Evolutionary conservation across 2,329 filamentous ascomycete species (phyloP).

Genomic region (Moelleriella libera): DNA sequence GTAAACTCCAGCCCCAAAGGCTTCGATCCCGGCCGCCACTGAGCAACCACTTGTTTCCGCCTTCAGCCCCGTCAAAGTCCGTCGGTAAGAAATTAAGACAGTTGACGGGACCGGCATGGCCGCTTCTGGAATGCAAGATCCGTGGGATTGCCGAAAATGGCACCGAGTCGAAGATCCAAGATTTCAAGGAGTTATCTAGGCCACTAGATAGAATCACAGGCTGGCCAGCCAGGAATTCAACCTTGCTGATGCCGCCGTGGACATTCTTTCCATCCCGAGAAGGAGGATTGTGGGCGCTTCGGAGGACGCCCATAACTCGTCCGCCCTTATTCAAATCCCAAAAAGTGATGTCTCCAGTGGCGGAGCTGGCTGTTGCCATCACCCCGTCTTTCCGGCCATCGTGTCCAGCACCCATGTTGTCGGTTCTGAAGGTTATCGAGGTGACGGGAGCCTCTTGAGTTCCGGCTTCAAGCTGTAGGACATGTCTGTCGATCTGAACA

Average conservation of each 20-base stretch:
- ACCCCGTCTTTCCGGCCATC: constrained; percentile 78
- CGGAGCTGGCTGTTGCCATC: constrained; percentile 76
- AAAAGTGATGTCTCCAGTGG: constrained; percentile 79
- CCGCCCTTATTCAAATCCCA: constrained; percentile 92
- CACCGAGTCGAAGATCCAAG: constrained; percentile 90
- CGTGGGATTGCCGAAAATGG: constrained; percentile 81
- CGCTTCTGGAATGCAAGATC: constrained; percentile 71
- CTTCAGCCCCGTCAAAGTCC: constrained; percentile 78
- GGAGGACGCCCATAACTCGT: constrained; percentile 71
- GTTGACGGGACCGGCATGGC: constrained; percentile 77
- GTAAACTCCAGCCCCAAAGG: constrained; percentile 91
- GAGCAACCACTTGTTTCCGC: constrained; percentile 83
- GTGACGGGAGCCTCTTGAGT: constrained; percentile 53
- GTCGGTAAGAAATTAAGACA: constrained; percentile 75
- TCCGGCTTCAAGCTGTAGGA: constrained; percentile 56
- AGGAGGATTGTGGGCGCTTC: constrained; percentile 76
- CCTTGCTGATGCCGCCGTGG: constrained; percentile 66
- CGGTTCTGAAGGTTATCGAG: constrained; percentile 80
- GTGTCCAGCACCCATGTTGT: constrained; percentile 74
- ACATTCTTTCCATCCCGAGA: constrained; percentile 37
- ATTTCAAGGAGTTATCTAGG: constrained; percentile 83
- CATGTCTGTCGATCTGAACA: constrained; percentile 59
- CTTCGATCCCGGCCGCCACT: constrained; percentile 83
- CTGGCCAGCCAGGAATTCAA: constrained; percentile 83
- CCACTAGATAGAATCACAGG: constrained; percentile 83